A percentile compares a stretch with the other conserved stretches of the same genome.
Conservation (phyloP, 2,329 filamentous ascomycete genomes). For the Rhexocercosporidium sp. region DNA sequence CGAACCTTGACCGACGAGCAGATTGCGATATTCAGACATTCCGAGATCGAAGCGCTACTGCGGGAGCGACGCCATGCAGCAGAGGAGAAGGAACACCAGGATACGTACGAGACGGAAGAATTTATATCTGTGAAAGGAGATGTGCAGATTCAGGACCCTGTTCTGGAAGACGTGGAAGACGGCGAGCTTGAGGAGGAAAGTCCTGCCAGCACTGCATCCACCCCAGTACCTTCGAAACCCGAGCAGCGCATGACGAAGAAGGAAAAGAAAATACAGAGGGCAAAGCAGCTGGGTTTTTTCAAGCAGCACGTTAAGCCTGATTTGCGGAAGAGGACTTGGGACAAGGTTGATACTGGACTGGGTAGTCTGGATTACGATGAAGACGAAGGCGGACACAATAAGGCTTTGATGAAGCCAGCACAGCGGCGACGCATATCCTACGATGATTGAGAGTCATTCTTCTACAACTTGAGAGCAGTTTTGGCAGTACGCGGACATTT, state of each 20-base stretch:
- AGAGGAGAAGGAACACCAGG: conserved; percentile 25
- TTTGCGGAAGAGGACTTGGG: conserved; percentile 70
- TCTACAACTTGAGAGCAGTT: not conserved
- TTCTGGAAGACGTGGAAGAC: conserved; percentile 26
- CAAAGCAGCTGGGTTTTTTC: conserved; percentile 40
- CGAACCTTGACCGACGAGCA: conserved; percentile 91
- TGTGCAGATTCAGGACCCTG: not conserved
- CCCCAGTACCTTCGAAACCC: conserved; percentile 10
- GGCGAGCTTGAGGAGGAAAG: conserved; percentile 29
- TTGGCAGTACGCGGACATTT: not conserved
- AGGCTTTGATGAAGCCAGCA: conserved; percentile 38
- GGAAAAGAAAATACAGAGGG: conserved; percentile 33
- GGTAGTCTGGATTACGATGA: conserved; percentile 66
- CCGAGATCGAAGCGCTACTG: conserved; percentile 77
- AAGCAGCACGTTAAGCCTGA: conserved; percentile 59
- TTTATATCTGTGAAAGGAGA: not conserved
- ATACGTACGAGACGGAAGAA: not conserved
- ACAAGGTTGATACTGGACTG: conserved; percentile 65
- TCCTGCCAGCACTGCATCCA: conserved; percentile 19
- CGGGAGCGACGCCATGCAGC: conserved; percentile 50
- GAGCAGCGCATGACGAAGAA: conserved; percentile 26
- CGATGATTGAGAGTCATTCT: conserved; percentile 46
- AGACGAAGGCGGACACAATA: conserved; percentile 36
- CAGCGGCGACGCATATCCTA: conserved; percentile 55
- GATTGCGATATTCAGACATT: conserved; percentile 88